phyloP scores from a whole-genome alignment of 306 rosid genomes.

The Potentilla sterilis region DNA sequence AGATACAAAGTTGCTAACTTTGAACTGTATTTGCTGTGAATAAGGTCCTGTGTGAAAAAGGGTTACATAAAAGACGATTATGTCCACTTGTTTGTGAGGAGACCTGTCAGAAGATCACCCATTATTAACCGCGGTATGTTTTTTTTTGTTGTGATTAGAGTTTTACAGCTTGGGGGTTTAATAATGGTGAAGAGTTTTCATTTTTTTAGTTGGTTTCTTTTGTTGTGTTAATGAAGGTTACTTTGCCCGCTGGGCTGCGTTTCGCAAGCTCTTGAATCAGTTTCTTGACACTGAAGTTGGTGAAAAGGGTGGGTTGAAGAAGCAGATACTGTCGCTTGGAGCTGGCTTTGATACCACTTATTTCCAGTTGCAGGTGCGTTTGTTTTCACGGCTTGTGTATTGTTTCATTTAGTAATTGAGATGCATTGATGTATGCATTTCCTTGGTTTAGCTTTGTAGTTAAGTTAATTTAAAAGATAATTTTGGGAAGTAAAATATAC shows the following conservation, averaged over 20 bases:
- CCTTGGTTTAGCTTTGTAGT: not conserved
- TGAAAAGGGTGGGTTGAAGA: constrained; percentile 28
- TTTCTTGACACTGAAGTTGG: constrained; percentile 64
- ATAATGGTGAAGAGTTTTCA: not conserved
- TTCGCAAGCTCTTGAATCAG: constrained; percentile 69
- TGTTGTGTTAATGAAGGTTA: constrained; percentile 47
- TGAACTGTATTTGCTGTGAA: constrained; percentile 14
- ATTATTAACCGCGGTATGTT: constrained; percentile 85
- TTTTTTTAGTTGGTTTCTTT: not conserved
- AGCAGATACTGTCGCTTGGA: constrained; percentile 70
- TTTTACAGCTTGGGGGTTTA: not conserved
- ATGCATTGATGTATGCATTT: not conserved
- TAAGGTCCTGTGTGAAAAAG: constrained; percentile 91
- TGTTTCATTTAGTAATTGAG: constrained; percentile 10
- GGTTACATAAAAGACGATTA: constrained; percentile 95
- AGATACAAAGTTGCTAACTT: constrained; percentile 15
- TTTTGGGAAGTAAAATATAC: not conserved
- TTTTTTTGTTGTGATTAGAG: not conserved
- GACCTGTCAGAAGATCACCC: constrained; percentile 87
- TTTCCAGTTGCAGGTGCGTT: constrained; percentile 88
- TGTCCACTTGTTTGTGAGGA: constrained; percentile 78
- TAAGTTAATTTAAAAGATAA: too few relatives aligned
- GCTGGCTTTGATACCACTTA: constrained; percentile 90
- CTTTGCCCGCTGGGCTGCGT: constrained; percentile 88
- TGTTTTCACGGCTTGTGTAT: constrained; percentile 20